Percentiles rank a stretch among this genome's conserved stretches.
Evolutionary conservation across 1,139 yeast species (phyloP).

Genomic region (Scheffersomyces titani): DNA sequence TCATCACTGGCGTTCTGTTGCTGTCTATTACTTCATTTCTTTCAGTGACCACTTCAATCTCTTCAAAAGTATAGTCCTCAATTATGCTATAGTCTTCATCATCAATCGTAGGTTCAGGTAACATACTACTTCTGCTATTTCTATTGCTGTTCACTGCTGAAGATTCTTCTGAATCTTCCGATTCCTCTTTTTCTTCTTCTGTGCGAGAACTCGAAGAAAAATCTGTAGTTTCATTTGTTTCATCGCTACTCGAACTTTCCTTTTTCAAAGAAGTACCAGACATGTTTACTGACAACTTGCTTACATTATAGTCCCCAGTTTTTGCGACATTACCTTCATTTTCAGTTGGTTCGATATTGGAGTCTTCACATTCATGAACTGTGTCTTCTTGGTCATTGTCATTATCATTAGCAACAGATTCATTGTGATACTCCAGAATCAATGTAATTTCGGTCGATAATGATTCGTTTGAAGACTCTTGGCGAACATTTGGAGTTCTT

Average conservation of each 20-base stretch:
- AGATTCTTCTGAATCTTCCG: not conserved
- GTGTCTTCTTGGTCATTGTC: not conserved
- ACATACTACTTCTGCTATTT: constrained; percentile 3
- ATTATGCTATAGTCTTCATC: not conserved
- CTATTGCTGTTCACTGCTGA: not conserved
- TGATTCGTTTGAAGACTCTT: not conserved
- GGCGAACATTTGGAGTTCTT: not conserved
- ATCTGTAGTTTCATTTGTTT: not conserved
- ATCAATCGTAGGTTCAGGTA: constrained; percentile 18
- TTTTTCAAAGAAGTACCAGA: not conserved
- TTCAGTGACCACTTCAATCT: not conserved
- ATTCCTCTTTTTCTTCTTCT: not conserved
- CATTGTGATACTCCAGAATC: not conserved
- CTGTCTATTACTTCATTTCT: not conserved
- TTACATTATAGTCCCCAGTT: not conserved
- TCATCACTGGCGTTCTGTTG: not conserved
- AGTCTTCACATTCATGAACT: not conserved
- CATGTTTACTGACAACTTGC: not conserved
- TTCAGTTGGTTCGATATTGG: not conserved
- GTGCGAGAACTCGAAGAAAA: not conserved
- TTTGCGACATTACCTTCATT: not conserved
- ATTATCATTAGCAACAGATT: not conserved
- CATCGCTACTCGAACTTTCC: not conserved
- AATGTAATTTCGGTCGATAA: not conserved
- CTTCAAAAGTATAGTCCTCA: constrained; percentile 1